These are phyloP conservation scores for Annulohypoxylon bovei DNA, from an alignment of 495 filamentous ascomycete genomes.

Conservation along the genomic window DNA sequence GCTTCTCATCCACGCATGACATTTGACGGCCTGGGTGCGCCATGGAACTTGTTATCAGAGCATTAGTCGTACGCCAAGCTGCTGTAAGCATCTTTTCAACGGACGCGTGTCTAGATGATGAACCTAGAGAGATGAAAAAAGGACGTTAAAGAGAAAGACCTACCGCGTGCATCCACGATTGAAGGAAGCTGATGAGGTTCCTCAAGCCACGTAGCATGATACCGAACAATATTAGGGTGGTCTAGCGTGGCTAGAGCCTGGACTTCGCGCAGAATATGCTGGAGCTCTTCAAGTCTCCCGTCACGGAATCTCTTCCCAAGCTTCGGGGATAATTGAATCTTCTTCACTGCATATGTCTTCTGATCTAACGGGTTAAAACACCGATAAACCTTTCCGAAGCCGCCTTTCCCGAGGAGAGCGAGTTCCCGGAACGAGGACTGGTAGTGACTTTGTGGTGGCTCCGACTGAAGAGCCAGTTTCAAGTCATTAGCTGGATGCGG, in stretches of 20 bases:
- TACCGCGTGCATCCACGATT: slow-evolving; percentile 28
- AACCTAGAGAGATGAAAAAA: background rate
- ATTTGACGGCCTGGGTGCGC: background rate
- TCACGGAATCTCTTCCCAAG: slow-evolving; percentile 59
- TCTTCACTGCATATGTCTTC: slow-evolving; percentile 65
- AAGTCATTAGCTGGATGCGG: slow-evolving; percentile 38
- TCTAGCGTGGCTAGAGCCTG: slow-evolving; percentile 64
- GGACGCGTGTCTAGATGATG: background rate
- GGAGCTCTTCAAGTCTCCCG: slow-evolving; percentile 60
- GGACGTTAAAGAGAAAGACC: background rate
- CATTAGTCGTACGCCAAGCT: background rate
- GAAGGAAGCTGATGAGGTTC: slow-evolving; percentile 49
- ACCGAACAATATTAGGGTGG: slow-evolving; percentile 66
- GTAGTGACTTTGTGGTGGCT: slow-evolving; percentile 36
- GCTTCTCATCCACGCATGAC: background rate
- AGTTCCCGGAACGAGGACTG: slow-evolving; percentile 43
- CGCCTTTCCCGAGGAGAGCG: slow-evolving; percentile 60
- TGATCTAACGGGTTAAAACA: slow-evolving; percentile 64
- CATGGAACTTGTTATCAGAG: background rate
- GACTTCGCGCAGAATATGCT: slow-evolving; percentile 65
- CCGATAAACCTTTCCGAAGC: slow-evolving; percentile 65
- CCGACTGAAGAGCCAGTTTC: slow-evolving; percentile 25
- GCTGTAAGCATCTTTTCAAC: background rate
- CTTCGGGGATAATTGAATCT: slow-evolving; percentile 60
- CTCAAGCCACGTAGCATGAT: slow-evolving; percentile 66